Conservation (phyloP, 2,329 filamentous ascomycete genomes). For the Fusarium pseudograminearum region DNA sequence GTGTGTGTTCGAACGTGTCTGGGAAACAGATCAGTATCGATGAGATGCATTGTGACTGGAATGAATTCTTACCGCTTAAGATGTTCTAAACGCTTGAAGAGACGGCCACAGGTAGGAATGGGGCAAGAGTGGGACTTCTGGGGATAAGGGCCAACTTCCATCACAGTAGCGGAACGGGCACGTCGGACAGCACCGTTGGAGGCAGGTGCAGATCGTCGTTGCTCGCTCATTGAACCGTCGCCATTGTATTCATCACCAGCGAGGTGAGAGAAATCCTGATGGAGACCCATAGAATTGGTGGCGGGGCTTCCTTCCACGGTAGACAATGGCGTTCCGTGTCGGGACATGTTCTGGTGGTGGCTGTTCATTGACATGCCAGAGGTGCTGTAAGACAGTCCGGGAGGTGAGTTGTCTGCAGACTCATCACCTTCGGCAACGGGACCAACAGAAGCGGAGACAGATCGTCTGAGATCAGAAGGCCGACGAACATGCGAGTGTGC, state of each 20-base stretch:
- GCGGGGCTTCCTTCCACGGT: slow-evolving; percentile 85
- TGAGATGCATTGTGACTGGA: slow-evolving; percentile 47
- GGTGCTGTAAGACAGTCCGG: slow-evolving; percentile 78
- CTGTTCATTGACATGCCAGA: slow-evolving; percentile 71
- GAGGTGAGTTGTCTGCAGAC: slow-evolving; percentile 81
- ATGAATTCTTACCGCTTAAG: slow-evolving; percentile 85
- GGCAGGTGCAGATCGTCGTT: slow-evolving; percentile 77
- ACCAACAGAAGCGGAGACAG: slow-evolving; percentile 87
- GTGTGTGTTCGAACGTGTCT: slow-evolving; percentile 99
- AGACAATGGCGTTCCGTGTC: slow-evolving; percentile 90
- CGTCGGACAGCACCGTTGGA: slow-evolving; percentile 83
- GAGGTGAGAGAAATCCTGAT: slow-evolving; percentile 76
- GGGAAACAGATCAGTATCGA: slow-evolving; percentile 48
- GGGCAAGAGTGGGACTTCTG: slow-evolving; percentile 99
- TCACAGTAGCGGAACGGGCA: slow-evolving; percentile 93
- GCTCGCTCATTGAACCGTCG: slow-evolving; percentile 59
- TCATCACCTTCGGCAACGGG: slow-evolving; percentile 85
- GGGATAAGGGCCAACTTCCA: slow-evolving; percentile 95
- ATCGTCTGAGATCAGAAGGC: slow-evolving; percentile 90
- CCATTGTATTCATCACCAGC: slow-evolving; percentile 71
- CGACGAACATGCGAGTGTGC: slow-evolving; percentile 82
- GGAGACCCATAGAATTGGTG: slow-evolving; percentile 76
- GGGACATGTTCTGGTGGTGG: slow-evolving; percentile 85
- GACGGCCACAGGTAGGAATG: slow-evolving; percentile 95
- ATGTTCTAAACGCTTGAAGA: slow-evolving; percentile 99